These are phyloP conservation scores for Venturia effusa DNA, from an alignment of 2,329 filamentous ascomycete species.

Conservation along the genomic window DNA sequence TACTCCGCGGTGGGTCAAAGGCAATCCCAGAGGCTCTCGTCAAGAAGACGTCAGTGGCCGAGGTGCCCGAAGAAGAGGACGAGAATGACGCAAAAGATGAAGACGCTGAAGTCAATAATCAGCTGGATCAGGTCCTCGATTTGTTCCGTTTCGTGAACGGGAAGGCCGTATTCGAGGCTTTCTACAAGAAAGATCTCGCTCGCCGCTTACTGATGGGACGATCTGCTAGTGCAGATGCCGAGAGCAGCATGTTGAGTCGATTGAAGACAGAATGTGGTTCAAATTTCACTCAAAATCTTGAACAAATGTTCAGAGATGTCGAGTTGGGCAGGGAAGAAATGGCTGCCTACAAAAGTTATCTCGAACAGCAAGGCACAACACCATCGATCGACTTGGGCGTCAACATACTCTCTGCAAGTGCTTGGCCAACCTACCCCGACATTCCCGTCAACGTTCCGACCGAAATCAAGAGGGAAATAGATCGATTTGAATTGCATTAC, in stretches of 20 bases:
- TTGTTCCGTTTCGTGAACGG: conserved; percentile 95
- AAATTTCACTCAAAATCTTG: conserved; percentile 90
- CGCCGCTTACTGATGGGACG: conserved; percentile 80
- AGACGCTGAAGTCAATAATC: conserved; percentile 81
- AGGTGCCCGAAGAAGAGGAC: conserved; percentile 41
- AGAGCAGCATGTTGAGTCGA: conserved; percentile 87
- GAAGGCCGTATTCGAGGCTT: conserved; percentile 95
- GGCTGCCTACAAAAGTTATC: conserved; percentile 67
- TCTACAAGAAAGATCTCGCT: conserved; percentile 97
- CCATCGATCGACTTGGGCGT: conserved; percentile 64
- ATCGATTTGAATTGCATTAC: conserved; percentile 78
- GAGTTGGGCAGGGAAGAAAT: conserved; percentile 90
- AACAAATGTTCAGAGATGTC: conserved; percentile 99
- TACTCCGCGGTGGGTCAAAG: conserved; percentile 80
- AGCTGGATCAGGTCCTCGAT: conserved; percentile 85
- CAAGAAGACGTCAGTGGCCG: conserved; percentile 41
- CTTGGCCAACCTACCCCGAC: conserved; percentile 89
- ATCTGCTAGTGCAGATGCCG: conserved; percentile 88
- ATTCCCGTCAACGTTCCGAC: conserved; percentile 62
- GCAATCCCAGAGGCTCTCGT: conserved; percentile 58
- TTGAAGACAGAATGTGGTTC: conserved; percentile 89
- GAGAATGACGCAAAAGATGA: conserved; percentile 65
- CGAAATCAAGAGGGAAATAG: conserved; percentile 64
- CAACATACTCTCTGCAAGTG: conserved; percentile 78
- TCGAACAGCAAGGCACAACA: conserved; percentile 48